Evolutionary conservation across 805 yeast genomes (phyloP).

Genomic region (Kodamaea fukazawae): DNA sequence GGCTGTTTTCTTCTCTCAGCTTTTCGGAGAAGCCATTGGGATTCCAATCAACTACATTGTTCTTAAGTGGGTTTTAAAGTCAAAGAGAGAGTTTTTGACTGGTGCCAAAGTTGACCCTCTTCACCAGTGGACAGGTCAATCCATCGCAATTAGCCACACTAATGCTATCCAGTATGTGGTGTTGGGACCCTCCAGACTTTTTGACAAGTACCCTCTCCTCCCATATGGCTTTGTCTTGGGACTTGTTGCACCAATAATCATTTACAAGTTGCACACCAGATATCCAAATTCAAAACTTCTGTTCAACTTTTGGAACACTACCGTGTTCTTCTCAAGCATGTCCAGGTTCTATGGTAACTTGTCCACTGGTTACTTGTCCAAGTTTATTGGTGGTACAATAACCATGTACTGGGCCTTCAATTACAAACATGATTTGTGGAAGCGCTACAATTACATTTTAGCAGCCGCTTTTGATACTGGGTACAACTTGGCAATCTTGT

Average conservation of each 20-base stretch:
- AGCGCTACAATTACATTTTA: conserved; percentile 43
- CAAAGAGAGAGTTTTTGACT: conserved; percentile 36
- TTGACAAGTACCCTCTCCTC: conserved; percentile 39
- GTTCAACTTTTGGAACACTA: conserved; percentile 44
- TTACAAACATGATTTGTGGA: conserved; percentile 40
- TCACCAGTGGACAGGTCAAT: conserved; percentile 53
- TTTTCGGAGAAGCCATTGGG: conserved; percentile 52
- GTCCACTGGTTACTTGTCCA: conserved; percentile 48
- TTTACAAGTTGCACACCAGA: conserved; percentile 28
- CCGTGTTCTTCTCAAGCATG: conserved; percentile 49
- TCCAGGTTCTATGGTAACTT: conserved; percentile 48
- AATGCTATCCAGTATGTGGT: conserved; percentile 52
- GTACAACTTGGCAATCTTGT: conserved; percentile 41
- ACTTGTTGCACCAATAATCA: conserved; percentile 31
- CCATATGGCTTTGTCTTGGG: conserved; percentile 48
- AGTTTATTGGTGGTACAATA: conserved; percentile 46
- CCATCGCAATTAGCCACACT: conserved; percentile 40
- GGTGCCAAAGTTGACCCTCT: conserved; percentile 41
- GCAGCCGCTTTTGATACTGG: conserved; percentile 56
- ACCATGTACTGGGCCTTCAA: conserved; percentile 46
- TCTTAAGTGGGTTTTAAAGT: conserved; percentile 44
- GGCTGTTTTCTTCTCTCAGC: conserved; percentile 48
- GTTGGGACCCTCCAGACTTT: conserved; percentile 46
- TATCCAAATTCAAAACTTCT: conserved; percentile 22
- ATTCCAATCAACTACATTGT: conserved; percentile 52